Conservation (phyloP, 139 green algal species). For the Diplosphaera chodatii region DNA sequence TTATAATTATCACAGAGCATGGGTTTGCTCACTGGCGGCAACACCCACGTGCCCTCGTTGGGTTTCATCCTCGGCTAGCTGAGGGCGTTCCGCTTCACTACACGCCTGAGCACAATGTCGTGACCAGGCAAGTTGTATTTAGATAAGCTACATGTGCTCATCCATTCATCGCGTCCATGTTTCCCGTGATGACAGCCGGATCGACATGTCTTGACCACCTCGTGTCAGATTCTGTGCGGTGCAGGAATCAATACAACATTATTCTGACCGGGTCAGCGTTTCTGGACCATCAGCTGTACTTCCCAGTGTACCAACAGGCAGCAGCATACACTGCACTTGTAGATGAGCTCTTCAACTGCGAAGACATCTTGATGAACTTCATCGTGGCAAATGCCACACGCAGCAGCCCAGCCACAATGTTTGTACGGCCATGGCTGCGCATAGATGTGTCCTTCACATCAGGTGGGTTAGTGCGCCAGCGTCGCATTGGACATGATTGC, state of each 20-base stretch:
- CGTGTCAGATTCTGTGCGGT: no score
- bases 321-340: conserved; percentile 6
- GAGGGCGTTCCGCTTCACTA: conserved; percentile 23
- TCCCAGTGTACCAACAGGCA: conserved; percentile 18
- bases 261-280: conserved; percentile 44
- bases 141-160: no score
- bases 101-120: conserved; percentile 11
- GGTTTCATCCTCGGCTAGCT: conserved; percentile 28
- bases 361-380: conserved; percentile 51
- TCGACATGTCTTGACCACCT: no score
- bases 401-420: not conserved
- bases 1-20: conserved; percentile 18
- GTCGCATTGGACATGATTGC: no score
- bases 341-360: conserved; percentile 44
- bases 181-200: no score
- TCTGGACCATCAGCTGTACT: conserved; percentile 26
- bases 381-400: conserved; percentile 24
- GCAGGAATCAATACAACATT: conserved; percentile 38
- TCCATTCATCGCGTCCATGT: no score
- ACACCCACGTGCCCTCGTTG: conserved; percentile 23
- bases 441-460: not conserved
- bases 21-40: conserved; percentile 27
- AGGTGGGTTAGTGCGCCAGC: no score
- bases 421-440: not conserved
- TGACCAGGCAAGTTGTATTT: no score